Evolutionary conservation across 2,329 filamentous ascomycete genomes (phyloP).

Genomic region (Ceratocystis albifundus): DNA sequence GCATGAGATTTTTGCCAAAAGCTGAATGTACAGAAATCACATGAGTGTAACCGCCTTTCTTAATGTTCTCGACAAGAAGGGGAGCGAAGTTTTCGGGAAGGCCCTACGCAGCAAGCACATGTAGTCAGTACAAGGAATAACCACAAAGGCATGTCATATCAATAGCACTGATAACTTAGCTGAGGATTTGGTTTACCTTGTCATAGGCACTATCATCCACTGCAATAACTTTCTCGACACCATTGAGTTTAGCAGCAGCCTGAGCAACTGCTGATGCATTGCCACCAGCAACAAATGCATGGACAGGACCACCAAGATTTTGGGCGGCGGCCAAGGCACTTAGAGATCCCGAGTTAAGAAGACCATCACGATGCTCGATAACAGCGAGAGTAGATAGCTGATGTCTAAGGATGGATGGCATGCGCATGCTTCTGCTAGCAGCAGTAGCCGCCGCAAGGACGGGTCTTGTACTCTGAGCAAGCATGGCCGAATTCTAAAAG

Average conservation of each 20-base stretch:
- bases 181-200: slow-evolving; percentile 49
- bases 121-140: slow-evolving; percentile 3
- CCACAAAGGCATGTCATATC: neutral
- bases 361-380: slow-evolving; percentile 83
- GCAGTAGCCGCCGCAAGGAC: slow-evolving; percentile 18
- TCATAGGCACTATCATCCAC: slow-evolving; percentile 87
- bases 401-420: slow-evolving; percentile 14
- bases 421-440: slow-evolving; percentile 16
- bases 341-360: slow-evolving; percentile 70
- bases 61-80: slow-evolving; percentile 88
- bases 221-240: slow-evolving; percentile 80
- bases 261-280: slow-evolving; percentile 65
- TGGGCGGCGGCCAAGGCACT: slow-evolving; percentile 76
- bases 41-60: slow-evolving; percentile 88
- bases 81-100: slow-evolving; percentile 92
- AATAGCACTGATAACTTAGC: neutral
- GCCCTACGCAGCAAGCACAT: slow-evolving; percentile 42
- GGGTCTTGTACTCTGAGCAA: slow-evolving; percentile 21
- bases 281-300: slow-evolving; percentile 75
- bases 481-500: slow-evolving; percentile 10
- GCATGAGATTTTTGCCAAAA: slow-evolving; percentile 91
- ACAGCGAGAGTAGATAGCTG: slow-evolving; percentile 73
- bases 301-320: slow-evolving; percentile 74
- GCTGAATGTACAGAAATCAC: slow-evolving; percentile 83
- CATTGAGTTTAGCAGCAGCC: slow-evolving; percentile 77